A percentile compares a stretch with the other conserved stretches of the same genome.
Conservation (phyloP, 2,329 filamentous ascomycete species). For the Hypoxylon sp. region DNA sequence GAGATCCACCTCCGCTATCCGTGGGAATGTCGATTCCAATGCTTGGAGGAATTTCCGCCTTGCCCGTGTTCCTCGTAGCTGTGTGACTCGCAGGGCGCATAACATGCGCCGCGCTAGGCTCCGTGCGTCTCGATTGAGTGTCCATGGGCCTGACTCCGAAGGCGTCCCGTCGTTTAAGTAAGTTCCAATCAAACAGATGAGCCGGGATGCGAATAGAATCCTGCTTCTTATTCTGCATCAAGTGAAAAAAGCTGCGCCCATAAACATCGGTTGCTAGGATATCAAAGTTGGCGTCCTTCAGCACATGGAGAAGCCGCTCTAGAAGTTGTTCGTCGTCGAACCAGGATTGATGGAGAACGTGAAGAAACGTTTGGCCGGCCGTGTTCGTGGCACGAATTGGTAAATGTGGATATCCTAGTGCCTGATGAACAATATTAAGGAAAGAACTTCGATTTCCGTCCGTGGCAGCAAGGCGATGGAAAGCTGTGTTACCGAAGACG, state of each 20-base stretch:
- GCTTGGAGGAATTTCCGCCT: slow-evolving; percentile 21
- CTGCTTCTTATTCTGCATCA: slow-evolving; percentile 49
- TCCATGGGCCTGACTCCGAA: slow-evolving; percentile 55
- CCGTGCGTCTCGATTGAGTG: slow-evolving; percentile 14
- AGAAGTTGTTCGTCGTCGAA: slow-evolving; percentile 44
- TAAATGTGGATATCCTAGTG: slow-evolving; percentile 37
- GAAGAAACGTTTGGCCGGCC: slow-evolving; percentile 51
- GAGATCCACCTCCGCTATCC: slow-evolving; percentile 38
- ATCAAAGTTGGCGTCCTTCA: slow-evolving; percentile 43
- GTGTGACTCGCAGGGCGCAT: slow-evolving; percentile 32
- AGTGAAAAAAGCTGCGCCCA: slow-evolving; percentile 50
- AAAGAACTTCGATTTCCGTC: slow-evolving; percentile 39
- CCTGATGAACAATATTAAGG: slow-evolving; percentile 40
- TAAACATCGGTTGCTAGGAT: slow-evolving; percentile 50
- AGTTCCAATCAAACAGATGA: slow-evolving; percentile 48
- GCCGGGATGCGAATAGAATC: slow-evolving; percentile 42
- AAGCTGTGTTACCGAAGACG: slow-evolving; percentile 65
- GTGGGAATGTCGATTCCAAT: slow-evolving; percentile 44
- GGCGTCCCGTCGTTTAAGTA: slow-evolving; percentile 61
- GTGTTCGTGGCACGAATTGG: slow-evolving; percentile 48
- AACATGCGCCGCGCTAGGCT: slow-evolving; percentile 4
- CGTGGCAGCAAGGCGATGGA: slow-evolving; percentile 55
- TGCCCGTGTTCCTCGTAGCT: slow-evolving; percentile 9
- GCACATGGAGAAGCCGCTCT: slow-evolving; percentile 40
- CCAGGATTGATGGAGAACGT: slow-evolving; percentile 51